A percentile compares a stretch with the other conserved stretches of the same genome.
These are phyloP conservation scores for Guadua angustifolia DNA, from an alignment of 176 grass and related monocot species.

Conservation along the genomic window DNA sequence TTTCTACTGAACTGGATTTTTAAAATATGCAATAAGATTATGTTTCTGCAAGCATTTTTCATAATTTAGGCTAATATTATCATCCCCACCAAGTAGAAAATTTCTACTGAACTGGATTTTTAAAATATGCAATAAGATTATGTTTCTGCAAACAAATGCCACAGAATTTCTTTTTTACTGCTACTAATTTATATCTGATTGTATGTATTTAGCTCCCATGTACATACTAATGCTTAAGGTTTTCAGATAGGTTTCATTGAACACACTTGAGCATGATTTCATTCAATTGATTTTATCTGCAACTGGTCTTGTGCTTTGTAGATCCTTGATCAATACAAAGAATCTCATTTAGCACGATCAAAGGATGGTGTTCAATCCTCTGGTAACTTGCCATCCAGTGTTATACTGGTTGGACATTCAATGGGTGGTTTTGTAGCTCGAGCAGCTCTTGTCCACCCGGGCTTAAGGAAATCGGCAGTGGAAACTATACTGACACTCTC, in stretches of 20 bases:
- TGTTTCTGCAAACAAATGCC: constrained; percentile 4
- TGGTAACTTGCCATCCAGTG: constrained; percentile 68
- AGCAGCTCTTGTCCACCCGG: constrained; percentile 81
- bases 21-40: constrained; percentile 10
- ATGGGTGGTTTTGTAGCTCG: constrained; percentile 99
- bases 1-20: constrained; percentile 19
- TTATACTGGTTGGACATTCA: constrained; percentile 95
- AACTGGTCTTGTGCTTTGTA: constrained; percentile 48
- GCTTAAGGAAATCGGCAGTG: constrained; percentile 72
- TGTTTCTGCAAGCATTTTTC: neutral
- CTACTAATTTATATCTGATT: neutral
- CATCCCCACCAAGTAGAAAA: neutral
- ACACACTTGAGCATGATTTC: neutral
- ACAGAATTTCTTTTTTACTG: neutral
- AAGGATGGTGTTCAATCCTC: constrained; percentile 66
- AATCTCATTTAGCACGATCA: constrained; percentile 64
- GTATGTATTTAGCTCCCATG: neutral
- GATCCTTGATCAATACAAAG: constrained; percentile 94
- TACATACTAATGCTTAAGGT: constrained; percentile 9
- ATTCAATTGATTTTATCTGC: constrained; percentile 19
- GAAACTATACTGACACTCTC: constrained; percentile 97
- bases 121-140: constrained; percentile 10
- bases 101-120: constrained; percentile 19
- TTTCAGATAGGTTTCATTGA: neutral
- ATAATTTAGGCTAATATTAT: constrained; percentile 7